phyloP scores from a whole-genome alignment of 2,329 filamentous ascomycete species.

The Thelonectria olida region DNA sequence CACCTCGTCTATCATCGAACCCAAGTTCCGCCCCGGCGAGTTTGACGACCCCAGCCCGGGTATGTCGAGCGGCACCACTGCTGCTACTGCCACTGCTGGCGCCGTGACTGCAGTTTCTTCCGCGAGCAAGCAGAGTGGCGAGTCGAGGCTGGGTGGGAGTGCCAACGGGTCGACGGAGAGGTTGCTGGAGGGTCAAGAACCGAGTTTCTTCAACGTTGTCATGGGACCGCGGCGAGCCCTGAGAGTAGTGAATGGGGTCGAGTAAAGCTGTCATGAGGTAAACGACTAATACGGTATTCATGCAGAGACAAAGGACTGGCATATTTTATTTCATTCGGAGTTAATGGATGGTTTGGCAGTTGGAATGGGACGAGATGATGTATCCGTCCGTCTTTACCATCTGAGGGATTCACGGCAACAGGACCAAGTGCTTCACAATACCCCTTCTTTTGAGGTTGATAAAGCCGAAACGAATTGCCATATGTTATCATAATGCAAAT shows the following conservation, averaged over 20 bases:
- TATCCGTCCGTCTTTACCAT: too few species aligned
- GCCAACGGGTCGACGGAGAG: conserved; percentile 56
- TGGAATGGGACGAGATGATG: not conserved
- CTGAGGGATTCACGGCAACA: conserved; percentile 4
- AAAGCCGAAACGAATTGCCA: not conserved
- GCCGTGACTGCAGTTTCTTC: too few species aligned
- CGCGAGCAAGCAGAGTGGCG: conserved; percentile 33
- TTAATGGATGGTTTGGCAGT: conserved; percentile 1
- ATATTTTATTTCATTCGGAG: not conserved
- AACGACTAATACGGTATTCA: not conserved
- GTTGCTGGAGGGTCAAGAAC: conserved; percentile 69
- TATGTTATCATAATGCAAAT: too few species aligned
- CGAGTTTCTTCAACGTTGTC: conserved; percentile 76
- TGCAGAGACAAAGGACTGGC: not conserved
- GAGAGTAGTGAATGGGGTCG: conserved; percentile 69
- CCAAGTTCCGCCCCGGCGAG: conserved; percentile 42
- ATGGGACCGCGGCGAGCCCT: conserved; percentile 74
- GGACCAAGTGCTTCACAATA: conserved; percentile 37
- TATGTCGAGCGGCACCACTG: conserved; percentile 37
- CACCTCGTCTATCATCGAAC: conserved; percentile 37
- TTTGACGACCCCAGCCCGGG: conserved; percentile 33
- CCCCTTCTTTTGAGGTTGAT: conserved; percentile 20
- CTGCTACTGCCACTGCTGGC: conserved; percentile 20
- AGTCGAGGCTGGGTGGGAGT: conserved; percentile 39
- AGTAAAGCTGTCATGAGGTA: conserved; percentile 28